Evolutionary conservation across 805 yeast genomes (phyloP).

Genomic region (Priceomyces medius): DNA sequence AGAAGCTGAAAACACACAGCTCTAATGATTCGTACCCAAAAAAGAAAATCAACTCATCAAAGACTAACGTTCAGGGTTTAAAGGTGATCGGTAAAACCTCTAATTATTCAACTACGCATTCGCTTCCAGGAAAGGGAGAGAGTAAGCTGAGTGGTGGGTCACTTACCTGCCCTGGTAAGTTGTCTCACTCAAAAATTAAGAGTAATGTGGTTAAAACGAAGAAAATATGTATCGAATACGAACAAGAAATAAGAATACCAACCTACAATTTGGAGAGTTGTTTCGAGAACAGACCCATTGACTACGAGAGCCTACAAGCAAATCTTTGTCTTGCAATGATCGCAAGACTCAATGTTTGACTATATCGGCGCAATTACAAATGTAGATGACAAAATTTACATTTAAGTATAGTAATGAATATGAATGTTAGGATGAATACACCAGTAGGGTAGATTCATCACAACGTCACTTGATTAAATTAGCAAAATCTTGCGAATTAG

Average conservation of each 20-base stretch:
- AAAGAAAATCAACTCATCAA: neutral
- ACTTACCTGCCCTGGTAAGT: no score
- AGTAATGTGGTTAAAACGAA: neutral
- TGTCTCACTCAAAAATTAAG: no score
- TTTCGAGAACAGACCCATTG: neutral
- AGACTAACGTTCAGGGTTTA: neutral
- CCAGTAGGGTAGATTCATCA: no score
- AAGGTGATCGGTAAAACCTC: no score
- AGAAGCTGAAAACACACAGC: neutral
- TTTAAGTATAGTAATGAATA: no score
- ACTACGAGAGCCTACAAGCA: neutral
- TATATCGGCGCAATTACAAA: no score
- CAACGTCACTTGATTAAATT: slow-evolving; percentile 8
- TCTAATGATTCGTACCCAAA: neutral
- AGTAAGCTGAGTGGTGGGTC: no score
- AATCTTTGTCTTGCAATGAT: neutral
- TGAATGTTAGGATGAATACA: no score
- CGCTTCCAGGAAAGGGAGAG: neutral
- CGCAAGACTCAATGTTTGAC: neutral
- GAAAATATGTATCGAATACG: neutral
- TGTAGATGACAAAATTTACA: no score
- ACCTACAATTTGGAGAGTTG: neutral
- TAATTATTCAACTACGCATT: neutral
- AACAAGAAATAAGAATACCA: neutral
- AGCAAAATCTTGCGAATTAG: slow-evolving; percentile 35